A percentile compares a stretch with the other conserved stretches of the same genome.
These are phyloP conservation scores for Euphorbia tirucalli DNA, from an alignment of 345 rosid genomes.

Conservation along the genomic window DNA sequence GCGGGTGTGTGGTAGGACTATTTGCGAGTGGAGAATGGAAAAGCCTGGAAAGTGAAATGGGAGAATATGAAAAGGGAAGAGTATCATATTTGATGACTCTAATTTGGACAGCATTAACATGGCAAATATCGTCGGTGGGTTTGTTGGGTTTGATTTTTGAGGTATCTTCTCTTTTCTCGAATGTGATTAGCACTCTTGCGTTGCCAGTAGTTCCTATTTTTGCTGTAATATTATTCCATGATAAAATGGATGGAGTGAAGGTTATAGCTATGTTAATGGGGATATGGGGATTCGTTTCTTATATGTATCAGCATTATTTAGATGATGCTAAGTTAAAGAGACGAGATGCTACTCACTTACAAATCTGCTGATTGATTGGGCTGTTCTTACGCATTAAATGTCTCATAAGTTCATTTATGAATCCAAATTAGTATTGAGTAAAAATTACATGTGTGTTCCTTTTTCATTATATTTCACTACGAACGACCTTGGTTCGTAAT, in stretches of 20 bases:
- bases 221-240: constrained; percentile 50
- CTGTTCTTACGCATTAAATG: too few species aligned
- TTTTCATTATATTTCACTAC: too few species aligned
- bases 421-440: too few species aligned
- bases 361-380: constrained; percentile 17
- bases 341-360: constrained; percentile 1
- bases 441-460: too few species aligned
- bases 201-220: constrained; percentile 48
- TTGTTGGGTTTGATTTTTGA: constrained; percentile 47
- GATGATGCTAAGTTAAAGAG: constrained; percentile 30
- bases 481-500: too few species aligned
- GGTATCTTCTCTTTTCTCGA: constrained; percentile 53
- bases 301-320: constrained; percentile 44
- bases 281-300: constrained; percentile 52
- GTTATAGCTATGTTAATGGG: constrained; percentile 49
- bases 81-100: constrained; percentile 43
- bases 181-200: constrained; percentile 47
- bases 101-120: constrained; percentile 46
- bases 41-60: constrained; percentile 37
- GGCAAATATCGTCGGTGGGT: constrained; percentile 49
- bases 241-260: constrained; percentile 56
- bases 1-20: constrained; percentile 41
- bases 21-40: constrained; percentile 51
- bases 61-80: constrained; percentile 29
- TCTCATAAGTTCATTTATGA: too few species aligned